Conservation (phyloP, 306 rosid genomes). For the Adenanthera pavonina region DNA sequence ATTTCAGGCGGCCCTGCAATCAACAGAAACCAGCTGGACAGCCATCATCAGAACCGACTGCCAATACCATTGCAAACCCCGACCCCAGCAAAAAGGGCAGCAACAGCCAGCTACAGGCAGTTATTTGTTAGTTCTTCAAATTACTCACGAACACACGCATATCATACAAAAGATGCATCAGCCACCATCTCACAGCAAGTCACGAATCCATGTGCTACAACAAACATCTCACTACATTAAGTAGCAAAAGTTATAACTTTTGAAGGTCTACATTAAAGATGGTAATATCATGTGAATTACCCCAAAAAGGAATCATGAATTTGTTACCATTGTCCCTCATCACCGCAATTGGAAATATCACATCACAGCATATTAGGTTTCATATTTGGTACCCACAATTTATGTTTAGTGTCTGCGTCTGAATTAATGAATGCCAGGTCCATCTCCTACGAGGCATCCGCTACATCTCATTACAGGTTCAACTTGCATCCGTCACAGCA, state of each 20-base stretch:
- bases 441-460: conserved; percentile 57
- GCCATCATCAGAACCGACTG: conserved; percentile 46
- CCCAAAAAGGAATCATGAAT: conserved; percentile 44
- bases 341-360: conserved; percentile 41
- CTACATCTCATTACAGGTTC: conserved; percentile 56
- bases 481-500: conserved; percentile 58
- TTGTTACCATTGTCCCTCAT: conserved; percentile 48
- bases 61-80: conserved; percentile 54
- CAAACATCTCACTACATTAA: conserved; percentile 60
- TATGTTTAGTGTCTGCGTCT: conserved; percentile 48
- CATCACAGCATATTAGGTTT: conserved; percentile 45
- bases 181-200: conserved; percentile 67
- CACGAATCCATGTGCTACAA: conserved; percentile 56
- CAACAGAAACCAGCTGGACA: conserved; percentile 52
- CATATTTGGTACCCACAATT: conserved; percentile 44
- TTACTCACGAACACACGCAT: conserved; percentile 52
- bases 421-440: conserved; percentile 50
- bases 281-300: conserved; percentile 27
- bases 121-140: conserved; percentile 53
- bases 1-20: conserved; percentile 40
- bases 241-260: conserved; percentile 50
- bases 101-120: conserved; percentile 51
- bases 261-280: conserved; percentile 39
- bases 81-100: conserved; percentile 56
- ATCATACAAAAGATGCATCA: conserved; percentile 53